These are phyloP conservation scores for Mycena belliarum DNA, from an alignment of 768 basidiomycete species.

Conservation along the genomic window DNA sequence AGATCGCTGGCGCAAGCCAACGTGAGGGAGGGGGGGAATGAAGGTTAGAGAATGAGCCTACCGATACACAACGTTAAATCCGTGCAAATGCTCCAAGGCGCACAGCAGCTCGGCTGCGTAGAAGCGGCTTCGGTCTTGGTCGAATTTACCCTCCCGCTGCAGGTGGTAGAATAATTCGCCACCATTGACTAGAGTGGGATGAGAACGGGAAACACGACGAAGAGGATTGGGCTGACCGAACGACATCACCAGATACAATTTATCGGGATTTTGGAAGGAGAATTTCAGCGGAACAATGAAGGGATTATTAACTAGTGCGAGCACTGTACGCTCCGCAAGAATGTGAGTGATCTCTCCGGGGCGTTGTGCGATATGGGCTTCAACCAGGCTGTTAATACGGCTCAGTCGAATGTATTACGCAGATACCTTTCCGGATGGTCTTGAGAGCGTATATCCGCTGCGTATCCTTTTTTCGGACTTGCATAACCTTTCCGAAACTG, in stretches of 20 bases:
- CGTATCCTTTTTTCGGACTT: slow-evolving; percentile 98
- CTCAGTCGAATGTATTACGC: no score
- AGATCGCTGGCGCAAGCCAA: slow-evolving; percentile 60
- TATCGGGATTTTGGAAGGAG: slow-evolving; percentile 97
- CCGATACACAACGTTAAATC: slow-evolving; percentile 99
- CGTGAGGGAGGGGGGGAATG: background rate
- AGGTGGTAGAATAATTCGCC: slow-evolving; percentile 98
- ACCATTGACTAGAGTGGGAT: slow-evolving; percentile 71
- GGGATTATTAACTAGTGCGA: slow-evolving; percentile 96
- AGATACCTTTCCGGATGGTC: slow-evolving; percentile 79
- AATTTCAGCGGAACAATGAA: slow-evolving; percentile 99
- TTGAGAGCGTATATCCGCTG: slow-evolving; percentile 97
- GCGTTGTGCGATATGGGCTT: slow-evolving; percentile 90
- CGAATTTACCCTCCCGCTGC: slow-evolving; percentile 95
- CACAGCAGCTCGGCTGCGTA: slow-evolving; percentile 97
- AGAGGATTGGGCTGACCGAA: slow-evolving; percentile 59
- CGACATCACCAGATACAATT: slow-evolving; percentile 96
- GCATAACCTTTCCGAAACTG: slow-evolving; percentile 98
- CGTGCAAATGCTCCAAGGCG: slow-evolving; percentile 93
- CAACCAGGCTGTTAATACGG: background rate
- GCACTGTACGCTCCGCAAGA: slow-evolving; percentile 92
- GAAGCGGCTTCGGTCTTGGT: slow-evolving; percentile 90
- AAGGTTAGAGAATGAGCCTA: slow-evolving; percentile 31
- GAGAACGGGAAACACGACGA: background rate
- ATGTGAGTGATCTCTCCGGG: slow-evolving; percentile 98